Conservation (phyloP, 1,284 basidiomycete genomes). For the Malassezia arunalokei region DNA sequence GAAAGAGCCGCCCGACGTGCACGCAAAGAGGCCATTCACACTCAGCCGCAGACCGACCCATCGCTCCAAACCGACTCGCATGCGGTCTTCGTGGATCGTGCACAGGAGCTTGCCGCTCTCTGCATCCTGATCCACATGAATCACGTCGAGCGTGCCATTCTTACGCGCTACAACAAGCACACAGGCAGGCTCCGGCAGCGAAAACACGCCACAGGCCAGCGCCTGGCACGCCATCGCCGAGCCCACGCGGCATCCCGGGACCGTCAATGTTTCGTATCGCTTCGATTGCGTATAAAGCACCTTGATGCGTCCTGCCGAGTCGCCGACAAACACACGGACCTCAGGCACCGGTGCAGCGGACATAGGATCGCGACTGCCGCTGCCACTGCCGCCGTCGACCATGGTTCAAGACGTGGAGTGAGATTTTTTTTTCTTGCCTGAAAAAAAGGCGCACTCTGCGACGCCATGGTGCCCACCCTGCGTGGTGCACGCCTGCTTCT, state of each 20-base stretch:
- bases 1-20: slow-evolving; percentile 13
- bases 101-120: neutral
- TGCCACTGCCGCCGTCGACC: neutral
- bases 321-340: slow-evolving; percentile 8
- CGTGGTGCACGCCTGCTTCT: too few relatives aligned
- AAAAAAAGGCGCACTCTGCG: too few relatives aligned
- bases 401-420: neutral
- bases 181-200: neutral
- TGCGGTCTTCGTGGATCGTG: slow-evolving; percentile 8
- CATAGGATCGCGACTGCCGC: too few relatives aligned
- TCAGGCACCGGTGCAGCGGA: neutral
- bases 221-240: slow-evolving; percentile 9
- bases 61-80: slow-evolving; percentile 14
- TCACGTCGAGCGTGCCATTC: slow-evolving; percentile 6
- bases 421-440: too few relatives aligned
- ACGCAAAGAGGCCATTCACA: neutral
- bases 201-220: neutral
- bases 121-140: neutral
- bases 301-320: slow-evolving; percentile 9
- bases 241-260: slow-evolving; percentile 2
- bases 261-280: neutral
- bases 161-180: slow-evolving; percentile 12
- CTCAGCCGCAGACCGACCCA: slow-evolving; percentile 7
- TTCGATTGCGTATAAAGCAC: neutral
- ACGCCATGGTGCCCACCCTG: too few relatives aligned